Base-by-base conservation (phyloP, 371 early-diverging fungal species). In the Mycotypha africana region DNA sequence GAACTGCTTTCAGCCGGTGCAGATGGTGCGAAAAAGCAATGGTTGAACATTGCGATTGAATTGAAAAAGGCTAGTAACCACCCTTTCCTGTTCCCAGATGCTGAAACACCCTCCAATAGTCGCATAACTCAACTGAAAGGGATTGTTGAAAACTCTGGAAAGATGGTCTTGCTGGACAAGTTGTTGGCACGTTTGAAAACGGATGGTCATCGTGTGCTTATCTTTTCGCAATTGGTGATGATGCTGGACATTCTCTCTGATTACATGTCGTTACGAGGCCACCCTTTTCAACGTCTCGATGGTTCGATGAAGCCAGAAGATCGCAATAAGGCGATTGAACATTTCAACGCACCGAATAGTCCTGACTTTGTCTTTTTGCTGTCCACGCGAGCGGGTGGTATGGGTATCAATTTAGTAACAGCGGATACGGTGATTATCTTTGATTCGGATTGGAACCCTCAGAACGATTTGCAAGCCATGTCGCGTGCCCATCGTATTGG, bases 381-480 rank as follows among this genome's bases (percentile, higher is more conserved):
- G n/a, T 95, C 97, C 3, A 99, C 99, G 3, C 84, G 93, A 31
- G 98, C 99, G 11, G 99, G 99, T 38, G 99, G 99, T 11, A 82
- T 99, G 52, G 99, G 99, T 28, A 91, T 99, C 59, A 99, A 99
- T 58, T 67, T 99, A 32, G 93, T 90, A 24, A 95, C 97, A 0
- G 99, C 99, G 0, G 99, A 99, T 60, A 97, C 96, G 0, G 99
- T 99, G 4, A 93, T 99, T 46, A 90, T 99, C 43, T 99, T 96
- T 72, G 99, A 99, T 60, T 93, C 94, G 23, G 99, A 99, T 62
- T 99, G 99, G 92, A 99, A 99, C 64, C 99, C 99, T 4, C 99
- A 99, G 63, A 98, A 95, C 59, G 99, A 99, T 62, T 65, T 99
- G 40, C 99, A 99, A 70, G 99, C 99, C 30, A 99, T 99, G 97